Percentiles rank a stretch among this genome's conserved stretches.
phyloP scores from a whole-genome alignment of 108 stramenopile genomes.

The Chaetoceros muelleri region DNA sequence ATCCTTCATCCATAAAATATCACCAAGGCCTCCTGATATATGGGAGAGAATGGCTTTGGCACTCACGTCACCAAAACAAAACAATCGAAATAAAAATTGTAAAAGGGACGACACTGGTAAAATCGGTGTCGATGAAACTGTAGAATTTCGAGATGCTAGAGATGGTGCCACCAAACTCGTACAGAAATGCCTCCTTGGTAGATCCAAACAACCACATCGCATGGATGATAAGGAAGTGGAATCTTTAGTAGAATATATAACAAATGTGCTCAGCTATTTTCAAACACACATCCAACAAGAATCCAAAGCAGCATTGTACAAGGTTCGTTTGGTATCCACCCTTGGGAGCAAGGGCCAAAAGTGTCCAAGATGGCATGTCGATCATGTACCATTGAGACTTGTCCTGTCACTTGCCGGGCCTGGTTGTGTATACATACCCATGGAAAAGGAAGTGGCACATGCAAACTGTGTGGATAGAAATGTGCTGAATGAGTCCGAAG shows the following conservation, averaged over 20 bases:
- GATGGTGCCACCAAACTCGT: not conserved
- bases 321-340: constrained; percentile 45
- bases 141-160: not conserved
- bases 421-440: constrained; percentile 35
- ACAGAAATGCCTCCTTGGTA: not conserved
- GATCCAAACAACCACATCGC: not conserved
- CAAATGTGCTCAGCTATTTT: too few relatives aligned
- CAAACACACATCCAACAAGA: too few relatives aligned
- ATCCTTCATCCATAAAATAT: too few relatives aligned
- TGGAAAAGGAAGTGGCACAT: not conserved
- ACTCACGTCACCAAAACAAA: too few relatives aligned
- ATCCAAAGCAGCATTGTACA: too few relatives aligned
- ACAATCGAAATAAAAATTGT: too few relatives aligned
- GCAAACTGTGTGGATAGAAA: not conserved
- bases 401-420: constrained; percentile 51
- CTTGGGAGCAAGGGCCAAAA: constrained; percentile 36
- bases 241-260: too few relatives aligned
- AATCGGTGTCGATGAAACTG: not conserved
- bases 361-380: constrained; percentile 61
- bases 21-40: too few relatives aligned
- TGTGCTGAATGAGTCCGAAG: not conserved
- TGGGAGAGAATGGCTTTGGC: too few relatives aligned
- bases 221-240: too few relatives aligned
- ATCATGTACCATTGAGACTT: constrained; percentile 57
- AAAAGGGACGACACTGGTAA: not conserved